Evolutionary conservation across 805 yeast species (phyloP), one percentile per base, ranked within the genome.

Genomic region (Wickerhamiella bombiphila): DNA sequence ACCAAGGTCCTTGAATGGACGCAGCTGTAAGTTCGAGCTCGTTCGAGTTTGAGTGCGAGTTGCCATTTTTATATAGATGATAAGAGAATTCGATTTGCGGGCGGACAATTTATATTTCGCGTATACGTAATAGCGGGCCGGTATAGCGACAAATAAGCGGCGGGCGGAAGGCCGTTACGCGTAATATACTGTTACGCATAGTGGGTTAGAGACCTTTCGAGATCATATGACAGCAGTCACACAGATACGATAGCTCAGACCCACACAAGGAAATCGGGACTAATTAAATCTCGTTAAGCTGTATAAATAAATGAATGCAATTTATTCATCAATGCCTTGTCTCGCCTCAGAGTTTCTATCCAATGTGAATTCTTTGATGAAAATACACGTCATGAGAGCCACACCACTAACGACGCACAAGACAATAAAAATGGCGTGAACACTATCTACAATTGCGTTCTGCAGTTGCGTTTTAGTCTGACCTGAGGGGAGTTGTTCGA

Each of bases 281-380:
- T 24, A 13, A 9, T 9, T 24, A 24, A 9, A 9, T 24, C 26
- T 9, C 13, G 26, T 9, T 24, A 24, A 24, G 32, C 15, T 15
- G 9, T 29, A 7, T 19, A 19, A 5, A 20, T 20, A 7, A 15
- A 19, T 19, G 14, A 14, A 22, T 21, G 22, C 19, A 5, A 9
- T 13, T 25, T 17, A 20, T 32, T 43, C 38, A 8, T 29, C 40
- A 25, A 52, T 39, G 1, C 48, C 50, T 32, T 53, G 56, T 28
- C 42, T 40, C 2, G 56, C 28, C 20, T 42, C 42, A 22, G 42
- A 41, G 6, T 35, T 30, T 22, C 41, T 44, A 35, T 53, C 54
- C 15, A 53, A 38, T 1, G 49, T 22, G 37, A 48, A 51, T 29
- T 50, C 53, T 35, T 49, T 50, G 25, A 49, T 51, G 11, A 49